A percentile compares a stretch with the other conserved stretches of the same genome.
Conservation (phyloP, 768 basidiomycete genomes). For the Mycena alexandri region DNA sequence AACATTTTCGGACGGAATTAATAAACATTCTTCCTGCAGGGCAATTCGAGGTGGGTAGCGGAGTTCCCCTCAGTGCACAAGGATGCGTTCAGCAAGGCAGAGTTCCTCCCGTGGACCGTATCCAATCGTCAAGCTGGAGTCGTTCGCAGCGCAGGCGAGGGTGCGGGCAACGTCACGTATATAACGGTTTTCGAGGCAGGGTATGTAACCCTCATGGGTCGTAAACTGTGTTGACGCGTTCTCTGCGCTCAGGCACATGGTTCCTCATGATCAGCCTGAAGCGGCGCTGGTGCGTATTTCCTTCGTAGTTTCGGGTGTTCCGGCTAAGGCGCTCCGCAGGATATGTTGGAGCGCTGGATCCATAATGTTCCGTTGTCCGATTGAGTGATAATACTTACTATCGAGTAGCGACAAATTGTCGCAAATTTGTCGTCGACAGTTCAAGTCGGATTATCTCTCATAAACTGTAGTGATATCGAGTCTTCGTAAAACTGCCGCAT, state of each 20-base stretch:
- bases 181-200: constrained; percentile 26
- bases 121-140: constrained; percentile 7
- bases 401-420: too few species aligned
- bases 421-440: too few species aligned
- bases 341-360: constrained; percentile 21
- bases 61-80: constrained; percentile 18
- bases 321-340: background rate
- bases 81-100: constrained; percentile 15
- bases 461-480: too few species aligned
- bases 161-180: constrained; percentile 26
- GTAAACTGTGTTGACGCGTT: background rate
- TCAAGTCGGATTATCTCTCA: too few species aligned
- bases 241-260: constrained; percentile 21
- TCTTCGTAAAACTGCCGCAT: too few species aligned
- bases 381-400: background rate
- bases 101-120: constrained; percentile 21
- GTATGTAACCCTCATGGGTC: background rate
- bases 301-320: background rate
- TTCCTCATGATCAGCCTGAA: constrained; percentile 26
- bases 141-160: constrained; percentile 23
- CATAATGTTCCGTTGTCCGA: constrained; percentile 12
- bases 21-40: constrained; percentile 1
- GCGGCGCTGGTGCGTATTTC: constrained; percentile 22
- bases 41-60: constrained; percentile 7
- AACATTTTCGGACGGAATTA: background rate